Conservation (phyloP, 768 basidiomycete genomes). For the Serendipita sp. region DNA sequence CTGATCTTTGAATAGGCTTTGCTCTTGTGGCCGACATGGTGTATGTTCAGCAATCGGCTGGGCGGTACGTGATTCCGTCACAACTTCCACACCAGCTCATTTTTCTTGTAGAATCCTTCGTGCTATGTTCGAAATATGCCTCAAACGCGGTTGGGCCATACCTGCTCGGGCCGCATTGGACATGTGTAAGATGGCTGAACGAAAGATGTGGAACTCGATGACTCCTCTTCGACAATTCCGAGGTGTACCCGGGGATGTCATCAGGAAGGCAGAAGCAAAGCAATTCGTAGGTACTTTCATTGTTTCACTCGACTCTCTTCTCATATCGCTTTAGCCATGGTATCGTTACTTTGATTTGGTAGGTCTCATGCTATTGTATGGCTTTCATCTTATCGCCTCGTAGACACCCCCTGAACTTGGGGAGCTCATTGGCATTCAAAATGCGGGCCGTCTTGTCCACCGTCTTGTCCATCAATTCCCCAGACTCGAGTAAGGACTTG, state of each 20-base stretch:
- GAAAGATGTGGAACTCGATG: conserved; percentile 93
- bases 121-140: conserved; percentile 93
- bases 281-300: conserved; percentile 57
- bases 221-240: conserved; percentile 93
- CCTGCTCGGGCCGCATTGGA: conserved; percentile 83
- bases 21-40: conserved; percentile 86
- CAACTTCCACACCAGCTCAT: background rate
- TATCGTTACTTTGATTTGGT: conserved; percentile 89
- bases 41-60: conserved; percentile 93
- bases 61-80: conserved; percentile 34
- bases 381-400: background rate
- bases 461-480: conserved; percentile 93
- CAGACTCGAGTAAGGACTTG: conserved; percentile 49
- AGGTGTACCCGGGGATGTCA: conserved; percentile 67
- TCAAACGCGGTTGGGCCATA: conserved; percentile 95
- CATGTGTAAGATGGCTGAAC: conserved; percentile 92
- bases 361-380: conserved; percentile 10
- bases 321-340: conserved; percentile 47
- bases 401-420: conserved; percentile 78
- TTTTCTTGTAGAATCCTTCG: conserved; percentile 52
- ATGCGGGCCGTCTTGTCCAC: conserved; percentile 83
- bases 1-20: conserved; percentile 32
- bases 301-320: background rate
- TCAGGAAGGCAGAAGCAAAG: conserved; percentile 86
- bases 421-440: conserved; percentile 84